Conservation (phyloP, 192 early-diverging fungal genomes). For the Dissophora ornata region DNA sequence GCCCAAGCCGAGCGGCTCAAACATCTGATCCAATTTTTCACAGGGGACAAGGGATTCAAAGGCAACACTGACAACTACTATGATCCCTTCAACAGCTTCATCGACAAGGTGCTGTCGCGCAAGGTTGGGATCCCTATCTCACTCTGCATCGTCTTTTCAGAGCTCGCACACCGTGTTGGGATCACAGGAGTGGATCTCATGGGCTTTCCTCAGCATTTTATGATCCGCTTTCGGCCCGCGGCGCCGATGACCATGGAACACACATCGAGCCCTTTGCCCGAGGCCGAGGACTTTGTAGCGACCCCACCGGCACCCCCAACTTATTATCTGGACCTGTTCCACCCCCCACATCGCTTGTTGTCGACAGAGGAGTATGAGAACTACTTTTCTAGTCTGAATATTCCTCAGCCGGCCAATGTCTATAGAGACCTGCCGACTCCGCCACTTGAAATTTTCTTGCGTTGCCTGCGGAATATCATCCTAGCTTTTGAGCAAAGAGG, state of each 20-base stretch:
- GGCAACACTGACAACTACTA: constrained; percentile 55
- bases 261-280: not conserved
- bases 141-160: constrained; percentile 49
- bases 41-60: constrained; percentile 41
- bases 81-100: constrained; percentile 52
- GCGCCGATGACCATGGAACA: not conserved
- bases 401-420: constrained; percentile 15
- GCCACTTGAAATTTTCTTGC: constrained; percentile 34
- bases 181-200: constrained; percentile 47
- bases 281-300: not conserved
- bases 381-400: constrained; percentile 25
- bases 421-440: constrained; percentile 39
- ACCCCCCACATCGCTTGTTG: constrained; percentile 29
- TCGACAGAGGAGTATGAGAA: constrained; percentile 30
- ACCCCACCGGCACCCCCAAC: constrained; percentile 10
- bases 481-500: constrained; percentile 39
- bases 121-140: constrained; percentile 53
- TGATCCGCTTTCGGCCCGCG: constrained; percentile 46
- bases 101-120: constrained; percentile 45
- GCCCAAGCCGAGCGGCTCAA: constrained; percentile 20
- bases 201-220: constrained; percentile 47
- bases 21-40: constrained; percentile 46
- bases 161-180: constrained; percentile 41
- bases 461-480: constrained; percentile 34
- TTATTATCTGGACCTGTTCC: constrained; percentile 45